Percentiles rank a stretch among this genome's conserved stretches.
Conservation (phyloP, 2,329 filamentous ascomycete species). For the Xylariomycetidae sp. region DNA sequence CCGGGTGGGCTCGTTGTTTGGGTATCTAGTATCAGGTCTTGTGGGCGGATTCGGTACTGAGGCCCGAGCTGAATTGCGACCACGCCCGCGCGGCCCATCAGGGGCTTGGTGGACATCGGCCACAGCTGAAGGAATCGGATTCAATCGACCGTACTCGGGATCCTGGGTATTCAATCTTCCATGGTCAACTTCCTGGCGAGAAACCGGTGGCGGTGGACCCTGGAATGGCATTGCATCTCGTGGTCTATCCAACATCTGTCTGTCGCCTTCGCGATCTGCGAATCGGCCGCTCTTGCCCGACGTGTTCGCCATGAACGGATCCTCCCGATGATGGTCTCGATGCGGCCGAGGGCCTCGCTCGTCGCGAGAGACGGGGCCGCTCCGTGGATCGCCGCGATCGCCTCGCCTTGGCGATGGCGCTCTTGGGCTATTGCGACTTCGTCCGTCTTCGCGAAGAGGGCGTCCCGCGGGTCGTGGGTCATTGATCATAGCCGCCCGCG, state of each 20-base stretch:
- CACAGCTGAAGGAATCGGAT: constrained; percentile 41
- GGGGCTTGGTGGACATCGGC: constrained; percentile 38
- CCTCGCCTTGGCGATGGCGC: constrained; percentile 44
- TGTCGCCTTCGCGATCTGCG: constrained; percentile 34
- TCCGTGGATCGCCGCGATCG: constrained; percentile 30
- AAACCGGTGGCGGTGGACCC: constrained; percentile 23
- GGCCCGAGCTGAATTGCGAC: constrained; percentile 35
- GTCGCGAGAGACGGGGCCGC: constrained; percentile 36
- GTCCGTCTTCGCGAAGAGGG: constrained; percentile 36
- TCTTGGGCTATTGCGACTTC: constrained; percentile 32
- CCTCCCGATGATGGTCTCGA: constrained; percentile 27
- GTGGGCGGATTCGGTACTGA: constrained; percentile 30
- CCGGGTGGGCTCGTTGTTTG: constrained; percentile 33
- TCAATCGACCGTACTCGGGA: constrained; percentile 57
- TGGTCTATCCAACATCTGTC: constrained; percentile 32
- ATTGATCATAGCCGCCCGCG: constrained; percentile 39
- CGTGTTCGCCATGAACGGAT: constrained; percentile 27
- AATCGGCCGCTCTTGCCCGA: constrained; percentile 21
- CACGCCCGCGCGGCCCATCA: constrained; percentile 50
- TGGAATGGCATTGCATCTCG: constrained; percentile 35
- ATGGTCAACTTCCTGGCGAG: constrained; percentile 43
- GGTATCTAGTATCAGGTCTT: constrained; percentile 38
- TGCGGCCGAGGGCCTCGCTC: constrained; percentile 41
- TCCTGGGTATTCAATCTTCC: constrained; percentile 48
- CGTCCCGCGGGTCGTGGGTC: constrained; percentile 33